Evolutionary conservation across 768 basidiomycete species (phyloP), one percentile per base, ranked within the genome.

Genomic region (Boletus speciosus): DNA sequence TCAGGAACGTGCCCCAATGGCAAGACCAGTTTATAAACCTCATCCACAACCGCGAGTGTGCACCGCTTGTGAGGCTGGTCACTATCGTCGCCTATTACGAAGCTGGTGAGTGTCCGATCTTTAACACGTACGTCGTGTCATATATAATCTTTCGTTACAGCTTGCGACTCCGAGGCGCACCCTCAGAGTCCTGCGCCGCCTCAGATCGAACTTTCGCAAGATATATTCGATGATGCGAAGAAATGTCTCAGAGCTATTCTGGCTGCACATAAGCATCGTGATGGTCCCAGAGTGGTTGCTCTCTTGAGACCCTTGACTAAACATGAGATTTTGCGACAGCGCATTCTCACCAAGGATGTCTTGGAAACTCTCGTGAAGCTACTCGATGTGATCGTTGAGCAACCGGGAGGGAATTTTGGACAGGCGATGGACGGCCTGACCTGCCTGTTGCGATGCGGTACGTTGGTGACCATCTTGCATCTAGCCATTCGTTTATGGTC

Each of bases 341-440:
- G 14, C 27, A 54, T 66, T 38, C 62, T 66, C 32, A 58, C 60
- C 3, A 1, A 19, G 0, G 56, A 60, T 1, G 49, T 65, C 6
- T 31, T 65, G 35, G 29, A 57, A 1, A 54, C 11, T 6, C 46
- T 66, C 15, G 37, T 66, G 29, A 6, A 23, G 2, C 38, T 65
- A 16, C 49, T 66, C 5, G 66, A 67, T 43, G 10, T 0, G 23
- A 58, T 57, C 10, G 10, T 65, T 21, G 8, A 3, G 2, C 38
- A 46, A 27, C 32, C 32, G 0, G 51, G 19, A 12, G 45, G 40
- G 4, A 57, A 56, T 34, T 62, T 67, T 27, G 44, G 47, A 27
- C 62, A 58, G 34, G 65, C 52, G 19, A 66, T 66, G 65, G 58
- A 67, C 4, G 56, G 62, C n/a, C 34, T 66, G 41, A 54, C 16